Evolutionary conservation across 306 rosid species (phyloP).

Genomic region (Quercus gilva): DNA sequence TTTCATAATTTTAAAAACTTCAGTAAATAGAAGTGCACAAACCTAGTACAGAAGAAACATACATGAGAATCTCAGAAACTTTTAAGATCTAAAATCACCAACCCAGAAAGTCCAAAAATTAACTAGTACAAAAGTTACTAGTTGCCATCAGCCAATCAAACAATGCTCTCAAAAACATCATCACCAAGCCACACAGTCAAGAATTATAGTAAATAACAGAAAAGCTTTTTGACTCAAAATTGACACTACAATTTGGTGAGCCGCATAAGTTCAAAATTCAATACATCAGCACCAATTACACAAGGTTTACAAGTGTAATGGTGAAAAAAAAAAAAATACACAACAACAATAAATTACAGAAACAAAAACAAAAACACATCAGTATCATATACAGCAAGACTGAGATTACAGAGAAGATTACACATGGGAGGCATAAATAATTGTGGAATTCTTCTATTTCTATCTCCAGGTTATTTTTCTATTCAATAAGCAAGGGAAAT

Average conservation of each 20-base stretch:
- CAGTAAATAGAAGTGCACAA: not conserved
- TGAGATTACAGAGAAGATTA: not conserved
- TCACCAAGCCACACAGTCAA: not conserved
- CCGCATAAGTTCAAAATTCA: not conserved
- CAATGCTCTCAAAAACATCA: not conserved
- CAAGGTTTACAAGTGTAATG: not conserved
- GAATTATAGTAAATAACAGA: not conserved
- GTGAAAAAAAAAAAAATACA: not conserved
- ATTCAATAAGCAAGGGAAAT: slow-evolving; percentile 2
- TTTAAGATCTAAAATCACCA: not conserved
- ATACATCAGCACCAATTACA: not conserved
- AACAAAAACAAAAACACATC: not conserved
- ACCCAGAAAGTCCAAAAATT: not conserved
- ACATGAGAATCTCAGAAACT: not conserved
- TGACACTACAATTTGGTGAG: not conserved
- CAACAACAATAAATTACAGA: not conserved
- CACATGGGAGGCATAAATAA: not conserved
- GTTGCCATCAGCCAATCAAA: not conserved
- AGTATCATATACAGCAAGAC: not conserved
- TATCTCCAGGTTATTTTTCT: not conserved
- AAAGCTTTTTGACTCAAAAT: not conserved
- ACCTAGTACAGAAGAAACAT: not conserved
- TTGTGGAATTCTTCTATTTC: not conserved
- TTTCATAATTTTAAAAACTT: too few relatives aligned
- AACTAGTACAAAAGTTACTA: not conserved